Evolutionary conservation across 495 filamentous ascomycete genomes (phyloP).

Genomic region (Penicillium paxilli): DNA sequence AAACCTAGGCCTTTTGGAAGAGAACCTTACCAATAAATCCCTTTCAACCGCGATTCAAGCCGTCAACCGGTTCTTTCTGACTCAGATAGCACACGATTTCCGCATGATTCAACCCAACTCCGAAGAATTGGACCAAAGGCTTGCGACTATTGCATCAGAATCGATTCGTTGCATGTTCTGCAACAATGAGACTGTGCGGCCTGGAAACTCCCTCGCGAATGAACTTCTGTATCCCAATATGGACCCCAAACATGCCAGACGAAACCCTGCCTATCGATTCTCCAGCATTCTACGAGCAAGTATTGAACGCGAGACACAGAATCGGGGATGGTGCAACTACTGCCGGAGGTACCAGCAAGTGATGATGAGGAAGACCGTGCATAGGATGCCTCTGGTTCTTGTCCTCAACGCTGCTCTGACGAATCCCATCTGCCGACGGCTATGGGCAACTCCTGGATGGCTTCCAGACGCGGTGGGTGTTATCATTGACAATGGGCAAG

Average conservation of each 20-base stretch:
- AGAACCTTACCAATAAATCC: conserved; percentile 67
- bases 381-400: conserved; percentile 75
- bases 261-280: conserved; percentile 62
- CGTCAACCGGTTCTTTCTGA: conserved; percentile 73
- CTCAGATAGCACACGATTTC: conserved; percentile 70
- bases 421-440: conserved; percentile 66
- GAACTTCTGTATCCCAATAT: conserved; percentile 78
- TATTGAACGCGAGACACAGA: conserved; percentile 78
- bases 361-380: conserved; percentile 74
- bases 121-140: conserved; percentile 57
- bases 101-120: conserved; percentile 58
- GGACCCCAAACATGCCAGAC: conserved; percentile 48
- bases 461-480: conserved; percentile 90
- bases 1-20: conserved; percentile 75
- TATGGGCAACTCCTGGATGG: conserved; percentile 88
- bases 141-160: conserved; percentile 54
- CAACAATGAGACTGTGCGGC: conserved; percentile 69
- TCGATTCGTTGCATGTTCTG: conserved; percentile 82
- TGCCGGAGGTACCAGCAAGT: conserved; percentile 86
- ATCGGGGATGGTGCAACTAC: conserved; percentile 84
- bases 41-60: conserved; percentile 75
- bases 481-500: conserved; percentile 74
- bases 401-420: conserved; percentile 79
- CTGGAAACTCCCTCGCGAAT: conserved; percentile 69
- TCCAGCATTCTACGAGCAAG: conserved; percentile 83